Evolutionary conservation across 768 basidiomycete genomes (phyloP), one percentile per base, ranked within the genome.

Genomic region (Pisolithus orientalis): DNA sequence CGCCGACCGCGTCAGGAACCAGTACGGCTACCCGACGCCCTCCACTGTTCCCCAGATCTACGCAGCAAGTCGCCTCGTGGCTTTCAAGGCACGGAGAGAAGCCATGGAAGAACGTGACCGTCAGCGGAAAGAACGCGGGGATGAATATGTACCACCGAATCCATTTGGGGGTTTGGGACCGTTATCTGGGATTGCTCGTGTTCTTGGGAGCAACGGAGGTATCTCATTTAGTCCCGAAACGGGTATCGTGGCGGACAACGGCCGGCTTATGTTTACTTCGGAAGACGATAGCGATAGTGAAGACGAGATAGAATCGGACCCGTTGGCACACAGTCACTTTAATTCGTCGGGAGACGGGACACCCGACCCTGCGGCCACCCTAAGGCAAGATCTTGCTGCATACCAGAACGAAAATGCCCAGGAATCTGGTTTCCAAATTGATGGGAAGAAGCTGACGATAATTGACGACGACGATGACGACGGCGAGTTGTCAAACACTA

Each of bases 21-120:
- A 80, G 39, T 78, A 84, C 62, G 93, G 93, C 16, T 87, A 86
- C 68, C 65, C 74, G 31, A 97, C 95, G 1, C 94, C 94, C 10
- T 77, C 72, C 24, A 67, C 76, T 17, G 75, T 87, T 6, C 91
- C 92, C 4, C 83, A 89, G 59, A 77, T 96, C 16, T 94, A 90
- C 66, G 71, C 87, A 1, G 70, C 76, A 53, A 79, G 74, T 49
- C 80, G 89, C 42, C 60, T 88, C 49, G 70, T 77, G 66, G 75
- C 84, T 6, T 88, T 80, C 74, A 79, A 77, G 52, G 78, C 81
- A 13, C 75, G 83, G 52, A 70, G 75, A 59, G 83, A 85, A 58
- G 82, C 80, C 9, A 70, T 74, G 53, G 80, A 81, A 47, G 74
- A 73, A 28, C 70, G 75, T 13, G 76, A 78, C 11, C 72, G 75